Conservation (phyloP, 768 basidiomycete species). For the Rhodosporidiobolus sp. region DNA sequence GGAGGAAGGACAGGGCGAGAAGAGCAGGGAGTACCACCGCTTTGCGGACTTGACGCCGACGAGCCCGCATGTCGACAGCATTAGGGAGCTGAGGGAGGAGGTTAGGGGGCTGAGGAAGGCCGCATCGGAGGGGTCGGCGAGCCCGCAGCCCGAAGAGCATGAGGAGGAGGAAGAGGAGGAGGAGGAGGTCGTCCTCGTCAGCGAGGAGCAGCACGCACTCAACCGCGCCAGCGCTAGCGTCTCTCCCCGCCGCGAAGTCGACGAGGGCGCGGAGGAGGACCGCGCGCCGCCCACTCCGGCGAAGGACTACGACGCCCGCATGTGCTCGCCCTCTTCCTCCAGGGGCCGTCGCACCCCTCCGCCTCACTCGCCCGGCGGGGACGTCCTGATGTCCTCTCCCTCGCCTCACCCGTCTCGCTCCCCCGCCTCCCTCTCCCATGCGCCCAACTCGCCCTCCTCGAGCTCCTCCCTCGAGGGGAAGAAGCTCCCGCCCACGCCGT, state of each 20-base stretch:
- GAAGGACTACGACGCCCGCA: slow-evolving; percentile 8
- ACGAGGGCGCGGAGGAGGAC: neutral
- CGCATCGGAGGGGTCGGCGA: neutral
- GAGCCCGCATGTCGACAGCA: slow-evolving; percentile 18
- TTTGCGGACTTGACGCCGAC: slow-evolving; percentile 4
- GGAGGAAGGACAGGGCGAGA: neutral
- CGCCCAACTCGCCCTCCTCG: neutral
- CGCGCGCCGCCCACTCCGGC: slow-evolving; percentile 1
- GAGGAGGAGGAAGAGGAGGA: slow-evolving; percentile 5
- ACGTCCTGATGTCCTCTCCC: slow-evolving; percentile 26
- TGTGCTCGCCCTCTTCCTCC: slow-evolving; percentile 10
- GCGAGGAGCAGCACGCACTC: neutral
- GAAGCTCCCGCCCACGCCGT: slow-evolving; percentile 6
- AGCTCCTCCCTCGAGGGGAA: neutral
- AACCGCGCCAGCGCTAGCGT: neutral
- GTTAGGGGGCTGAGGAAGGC: neutral
- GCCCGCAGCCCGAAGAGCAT: neutral
- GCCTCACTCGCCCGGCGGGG: slow-evolving; percentile 7
- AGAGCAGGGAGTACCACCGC: slow-evolving; percentile 24
- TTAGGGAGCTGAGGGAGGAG: neutral
- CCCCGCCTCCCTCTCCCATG: neutral
- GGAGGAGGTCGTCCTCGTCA: slow-evolving; percentile 16
- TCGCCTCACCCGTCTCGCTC: neutral
- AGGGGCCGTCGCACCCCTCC: slow-evolving; percentile 5
- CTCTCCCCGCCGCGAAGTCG: too few relatives aligned